Evolutionary conservation across 2,329 filamentous ascomycete genomes (phyloP).

Genomic region (Penicillium sp.): DNA sequence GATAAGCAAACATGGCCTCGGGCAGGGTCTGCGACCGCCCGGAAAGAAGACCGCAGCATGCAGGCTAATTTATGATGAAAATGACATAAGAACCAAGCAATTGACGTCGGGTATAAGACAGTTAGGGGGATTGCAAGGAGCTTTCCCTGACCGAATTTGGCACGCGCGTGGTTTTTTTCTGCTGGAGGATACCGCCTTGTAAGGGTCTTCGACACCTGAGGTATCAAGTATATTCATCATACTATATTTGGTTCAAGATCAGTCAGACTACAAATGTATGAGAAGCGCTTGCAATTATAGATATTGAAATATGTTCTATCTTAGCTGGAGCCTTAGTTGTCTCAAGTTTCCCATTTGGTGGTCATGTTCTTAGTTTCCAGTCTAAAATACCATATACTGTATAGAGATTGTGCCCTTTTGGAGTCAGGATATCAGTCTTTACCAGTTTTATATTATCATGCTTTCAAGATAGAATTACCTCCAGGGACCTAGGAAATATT

Average conservation of each 20-base stretch:
- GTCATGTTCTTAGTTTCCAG: no score
- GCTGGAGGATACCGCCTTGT: slow-evolving; percentile 2
- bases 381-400: no score
- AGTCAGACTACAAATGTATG: no score
- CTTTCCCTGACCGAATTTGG: neutral
- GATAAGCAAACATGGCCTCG: slow-evolving; percentile 38
- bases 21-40: slow-evolving; percentile 37
- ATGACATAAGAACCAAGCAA: neutral
- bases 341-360: no score
- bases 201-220: neutral
- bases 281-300: no score
- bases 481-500: neutral
- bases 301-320: no score
- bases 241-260: no score
- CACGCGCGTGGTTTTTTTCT: slow-evolving; percentile 17
- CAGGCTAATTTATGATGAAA: slow-evolving; percentile 14
- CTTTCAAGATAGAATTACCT: neutral
- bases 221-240: neutral
- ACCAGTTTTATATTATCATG: neutral
- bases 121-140: neutral
- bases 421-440: neutral
- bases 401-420: no score
- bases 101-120: neutral
- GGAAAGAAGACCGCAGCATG: slow-evolving; percentile 41
- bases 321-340: no score